These are phyloP conservation scores for Colletotrichum chlorophyti DNA, from an alignment of 2,329 filamentous ascomycete species.

Conservation along the genomic window DNA sequence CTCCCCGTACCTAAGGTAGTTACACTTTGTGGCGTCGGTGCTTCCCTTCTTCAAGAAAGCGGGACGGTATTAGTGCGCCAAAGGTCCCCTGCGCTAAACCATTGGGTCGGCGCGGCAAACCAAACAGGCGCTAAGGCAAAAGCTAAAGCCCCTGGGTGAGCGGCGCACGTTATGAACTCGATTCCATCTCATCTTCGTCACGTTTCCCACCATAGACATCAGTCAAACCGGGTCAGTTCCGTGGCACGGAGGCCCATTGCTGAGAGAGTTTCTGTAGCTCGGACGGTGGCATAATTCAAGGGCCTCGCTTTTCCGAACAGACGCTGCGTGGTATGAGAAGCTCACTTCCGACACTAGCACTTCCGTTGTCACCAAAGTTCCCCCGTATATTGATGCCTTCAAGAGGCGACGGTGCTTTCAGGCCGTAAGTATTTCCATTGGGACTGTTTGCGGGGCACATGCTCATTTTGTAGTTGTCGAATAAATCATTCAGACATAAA, in stretches of 20 bases:
- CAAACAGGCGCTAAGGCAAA: constrained; percentile 9
- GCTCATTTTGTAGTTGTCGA: too few species aligned
- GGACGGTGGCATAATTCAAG: too few species aligned
- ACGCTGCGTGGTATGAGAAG: too few species aligned
- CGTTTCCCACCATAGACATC: not conserved
- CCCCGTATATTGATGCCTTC: too few species aligned
- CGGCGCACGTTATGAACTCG: not conserved
- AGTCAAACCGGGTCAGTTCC: constrained; percentile 16
- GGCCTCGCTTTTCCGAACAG: too few species aligned
- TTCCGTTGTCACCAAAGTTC: too few species aligned
- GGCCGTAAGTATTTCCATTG: too few species aligned
- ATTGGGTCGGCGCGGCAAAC: constrained; percentile 8
- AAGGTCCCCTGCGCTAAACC: constrained; percentile 10
- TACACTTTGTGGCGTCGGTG: constrained; percentile 1
- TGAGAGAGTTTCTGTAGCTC: not conserved
- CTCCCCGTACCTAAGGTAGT: constrained; percentile 17
- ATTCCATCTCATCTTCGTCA: constrained; percentile 10
- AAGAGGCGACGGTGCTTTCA: too few species aligned
- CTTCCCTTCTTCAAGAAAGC: not conserved
- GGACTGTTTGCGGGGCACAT: too few species aligned
- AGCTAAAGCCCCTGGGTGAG: constrained; percentile 23
- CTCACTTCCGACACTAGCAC: too few species aligned
- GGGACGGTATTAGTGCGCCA: too few species aligned
- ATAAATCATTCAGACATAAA: too few species aligned
- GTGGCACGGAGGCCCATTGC: not conserved